These are phyloP conservation scores for Cucurbitaria berberidis DNA, from an alignment of 2,329 filamentous ascomycete species.

Conservation along the genomic window DNA sequence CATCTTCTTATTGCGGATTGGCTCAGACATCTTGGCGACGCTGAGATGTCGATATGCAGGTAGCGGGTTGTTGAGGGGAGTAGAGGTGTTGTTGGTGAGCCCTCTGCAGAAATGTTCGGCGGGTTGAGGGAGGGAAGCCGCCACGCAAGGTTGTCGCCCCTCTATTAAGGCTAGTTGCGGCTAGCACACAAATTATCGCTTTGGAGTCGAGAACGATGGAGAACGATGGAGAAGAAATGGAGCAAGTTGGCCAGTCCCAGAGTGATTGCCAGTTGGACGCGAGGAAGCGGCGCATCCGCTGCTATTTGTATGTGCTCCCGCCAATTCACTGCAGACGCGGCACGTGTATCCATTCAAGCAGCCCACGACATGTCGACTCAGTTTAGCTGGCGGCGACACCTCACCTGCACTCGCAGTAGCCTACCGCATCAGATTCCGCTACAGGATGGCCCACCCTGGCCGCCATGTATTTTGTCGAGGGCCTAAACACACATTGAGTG, in stretches of 20 bases:
- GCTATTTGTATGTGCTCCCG: conserved; percentile 18
- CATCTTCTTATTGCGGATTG: conserved; percentile 70
- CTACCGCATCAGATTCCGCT: conserved; percentile 11
- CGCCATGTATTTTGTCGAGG: conserved; percentile 9
- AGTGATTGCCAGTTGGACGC: background rate
- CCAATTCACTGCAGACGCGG: conserved; percentile 6
- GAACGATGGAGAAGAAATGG: too few species aligned
- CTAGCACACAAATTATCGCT: conserved; percentile 21
- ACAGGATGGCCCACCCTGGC: conserved; percentile 22
- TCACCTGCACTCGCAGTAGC: conserved; percentile 16
- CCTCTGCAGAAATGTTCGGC: conserved; percentile 45
- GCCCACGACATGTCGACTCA: conserved; percentile 19
- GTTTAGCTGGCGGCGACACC: conserved; percentile 18
- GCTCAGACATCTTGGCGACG: conserved; percentile 65
- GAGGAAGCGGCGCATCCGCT: conserved; percentile 1
- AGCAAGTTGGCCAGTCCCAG: too few species aligned
- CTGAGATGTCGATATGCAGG: conserved; percentile 32
- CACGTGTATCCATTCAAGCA: conserved; percentile 21
- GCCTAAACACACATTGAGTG: background rate
- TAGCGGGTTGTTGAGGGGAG: conserved; percentile 41
- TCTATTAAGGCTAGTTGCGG: conserved; percentile 25
- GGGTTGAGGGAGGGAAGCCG: conserved; percentile 34
- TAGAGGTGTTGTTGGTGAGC: conserved; percentile 38
- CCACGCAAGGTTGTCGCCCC: conserved; percentile 36
- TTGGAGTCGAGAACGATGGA: conserved; percentile 3